These are phyloP conservation scores for Stephania cephalantha DNA, from an alignment of 164 flowering plant species.

Conservation along the genomic window DNA sequence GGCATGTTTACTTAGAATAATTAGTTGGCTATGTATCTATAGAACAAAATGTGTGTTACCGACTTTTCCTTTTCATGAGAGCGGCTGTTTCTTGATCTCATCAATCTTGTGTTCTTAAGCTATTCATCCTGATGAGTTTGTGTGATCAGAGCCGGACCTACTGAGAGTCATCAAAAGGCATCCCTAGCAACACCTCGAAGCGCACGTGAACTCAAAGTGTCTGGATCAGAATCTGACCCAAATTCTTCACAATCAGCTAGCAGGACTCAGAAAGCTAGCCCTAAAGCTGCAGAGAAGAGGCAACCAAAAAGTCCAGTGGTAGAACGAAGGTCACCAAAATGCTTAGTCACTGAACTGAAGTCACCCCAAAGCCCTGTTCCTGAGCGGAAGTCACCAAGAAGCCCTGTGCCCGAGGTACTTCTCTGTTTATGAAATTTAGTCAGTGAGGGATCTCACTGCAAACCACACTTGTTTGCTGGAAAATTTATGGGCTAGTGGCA, in stretches of 20 bases:
- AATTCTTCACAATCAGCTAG: conserved; percentile 35
- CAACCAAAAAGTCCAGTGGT: conserved; percentile 38
- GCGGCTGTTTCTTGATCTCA: background rate
- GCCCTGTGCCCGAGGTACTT: conserved; percentile 69
- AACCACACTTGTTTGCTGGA: background rate
- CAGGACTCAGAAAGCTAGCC: conserved; percentile 62
- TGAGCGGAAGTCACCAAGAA: conserved; percentile 70
- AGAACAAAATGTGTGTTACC: background rate
- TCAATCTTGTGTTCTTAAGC: background rate
- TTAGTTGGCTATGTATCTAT: background rate
- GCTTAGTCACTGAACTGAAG: conserved; percentile 55
- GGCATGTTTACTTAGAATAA: background rate
- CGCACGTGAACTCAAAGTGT: conserved; percentile 48
- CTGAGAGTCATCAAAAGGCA: conserved; percentile 56
- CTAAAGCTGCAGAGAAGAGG: conserved; percentile 58
- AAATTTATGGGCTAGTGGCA: background rate
- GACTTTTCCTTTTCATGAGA: background rate
- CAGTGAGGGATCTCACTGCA: background rate
- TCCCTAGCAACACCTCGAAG: conserved; percentile 58
- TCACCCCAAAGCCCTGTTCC: conserved; percentile 67
- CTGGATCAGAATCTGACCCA: conserved; percentile 46
- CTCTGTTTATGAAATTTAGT: background rate
- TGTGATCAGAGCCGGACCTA: conserved; percentile 36
- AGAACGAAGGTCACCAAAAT: conserved; percentile 71
- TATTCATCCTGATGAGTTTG: background rate